Evolutionary conservation across 2,329 filamentous ascomycete genomes (phyloP).

Genomic region (Alternaria sp.): DNA sequence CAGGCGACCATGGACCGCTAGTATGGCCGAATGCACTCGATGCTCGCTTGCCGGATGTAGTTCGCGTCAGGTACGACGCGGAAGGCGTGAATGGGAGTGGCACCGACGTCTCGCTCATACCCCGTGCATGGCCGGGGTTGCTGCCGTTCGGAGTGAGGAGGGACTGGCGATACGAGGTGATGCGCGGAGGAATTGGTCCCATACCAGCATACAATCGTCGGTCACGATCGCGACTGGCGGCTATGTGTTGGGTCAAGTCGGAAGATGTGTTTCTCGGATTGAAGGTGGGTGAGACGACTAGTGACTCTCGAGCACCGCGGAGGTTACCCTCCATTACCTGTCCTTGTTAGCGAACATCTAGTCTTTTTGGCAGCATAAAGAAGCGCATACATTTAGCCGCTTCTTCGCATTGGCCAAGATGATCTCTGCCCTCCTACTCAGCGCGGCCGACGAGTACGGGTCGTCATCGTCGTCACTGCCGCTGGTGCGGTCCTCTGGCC

Average conservation of each 20-base stretch:
- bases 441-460: conserved; percentile 69
- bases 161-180: conserved; percentile 44
- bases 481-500: conserved; percentile 50
- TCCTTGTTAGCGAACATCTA: conserved; percentile 34
- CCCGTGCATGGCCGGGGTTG: conserved; percentile 51
- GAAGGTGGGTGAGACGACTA: conserved; percentile 64
- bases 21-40: conserved; percentile 52
- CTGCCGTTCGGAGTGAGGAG: conserved; percentile 42
- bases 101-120: conserved; percentile 54
- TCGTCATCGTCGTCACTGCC: conserved; percentile 62
- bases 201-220: conserved; percentile 48
- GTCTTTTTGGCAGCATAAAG: conserved; percentile 5
- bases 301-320: conserved; percentile 75
- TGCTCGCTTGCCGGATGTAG: conserved; percentile 45
- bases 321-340: conserved; percentile 95
- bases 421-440: conserved; percentile 76
- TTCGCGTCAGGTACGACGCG: conserved; percentile 41
- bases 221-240: conserved; percentile 48
- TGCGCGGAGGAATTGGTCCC: conserved; percentile 48
- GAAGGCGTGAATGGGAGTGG: conserved; percentile 45
- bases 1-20: conserved; percentile 51
- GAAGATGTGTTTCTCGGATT: conserved; percentile 50
- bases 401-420: conserved; percentile 94
- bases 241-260: conserved; percentile 47
- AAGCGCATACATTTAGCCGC: conserved; percentile 75